These are phyloP conservation scores for Lachnellula occidentalis DNA, from an alignment of 2,329 filamentous ascomycete species.

Conservation along the genomic window DNA sequence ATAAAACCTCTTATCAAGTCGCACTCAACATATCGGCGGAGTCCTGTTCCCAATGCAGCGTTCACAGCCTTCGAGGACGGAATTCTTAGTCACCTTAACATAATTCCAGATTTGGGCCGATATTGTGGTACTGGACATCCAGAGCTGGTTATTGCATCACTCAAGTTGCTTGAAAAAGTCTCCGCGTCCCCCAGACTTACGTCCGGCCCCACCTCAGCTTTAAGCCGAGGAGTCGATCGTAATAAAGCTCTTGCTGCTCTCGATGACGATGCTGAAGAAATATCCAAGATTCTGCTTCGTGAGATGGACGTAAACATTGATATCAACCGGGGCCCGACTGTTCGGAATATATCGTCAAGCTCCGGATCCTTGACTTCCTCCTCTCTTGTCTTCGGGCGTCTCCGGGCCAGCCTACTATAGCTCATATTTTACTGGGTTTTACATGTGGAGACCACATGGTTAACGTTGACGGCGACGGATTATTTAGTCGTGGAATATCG, in stretches of 20 bases:
- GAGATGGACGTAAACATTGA: constrained; percentile 68
- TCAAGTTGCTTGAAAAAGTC: constrained; percentile 80
- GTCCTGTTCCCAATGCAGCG: constrained; percentile 65
- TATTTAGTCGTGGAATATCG: constrained; percentile 67
- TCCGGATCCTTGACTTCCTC: constrained; percentile 80
- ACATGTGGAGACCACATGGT: constrained; percentile 67
- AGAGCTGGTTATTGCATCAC: constrained; percentile 70
- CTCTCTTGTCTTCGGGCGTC: constrained; percentile 72
- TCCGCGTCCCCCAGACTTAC: constrained; percentile 66
- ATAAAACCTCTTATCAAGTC: constrained; percentile 72
- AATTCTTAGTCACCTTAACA: constrained; percentile 69
- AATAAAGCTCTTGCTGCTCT: constrained; percentile 87
- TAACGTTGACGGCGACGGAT: constrained; percentile 59
- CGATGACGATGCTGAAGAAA: constrained; percentile 75
- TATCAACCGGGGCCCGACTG: constrained; percentile 63
- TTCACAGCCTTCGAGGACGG: constrained; percentile 92
- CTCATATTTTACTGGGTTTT: constrained; percentile 87
- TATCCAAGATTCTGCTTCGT: constrained; percentile 65
- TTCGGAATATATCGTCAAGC: constrained; percentile 73
- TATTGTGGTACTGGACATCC: constrained; percentile 84
- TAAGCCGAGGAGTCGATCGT: constrained; percentile 42
- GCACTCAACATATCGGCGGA: constrained; percentile 52
- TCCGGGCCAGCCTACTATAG: constrained; percentile 75
- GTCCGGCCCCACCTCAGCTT: constrained; percentile 15
- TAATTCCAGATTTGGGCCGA: constrained; percentile 77